Evolutionary conservation across 75 land plant species (phyloP).

Genomic region (Pinus tabuliformis): DNA sequence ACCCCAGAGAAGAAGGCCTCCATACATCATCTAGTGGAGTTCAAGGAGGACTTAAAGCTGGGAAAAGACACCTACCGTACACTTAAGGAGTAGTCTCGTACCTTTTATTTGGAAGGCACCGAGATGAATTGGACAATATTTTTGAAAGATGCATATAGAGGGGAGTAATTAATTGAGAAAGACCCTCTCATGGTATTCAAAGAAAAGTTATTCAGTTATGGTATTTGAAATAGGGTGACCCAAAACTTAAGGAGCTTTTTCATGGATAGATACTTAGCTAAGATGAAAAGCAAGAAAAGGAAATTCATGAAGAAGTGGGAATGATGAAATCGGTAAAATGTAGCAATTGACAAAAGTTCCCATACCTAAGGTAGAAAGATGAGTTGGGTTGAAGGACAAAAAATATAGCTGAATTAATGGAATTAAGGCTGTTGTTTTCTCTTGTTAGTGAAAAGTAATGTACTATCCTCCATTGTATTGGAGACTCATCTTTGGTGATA

Average conservation of each 20-base stretch:
- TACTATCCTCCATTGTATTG: no score
- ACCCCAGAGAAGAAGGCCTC: constrained; percentile 82
- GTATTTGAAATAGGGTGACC: neutral
- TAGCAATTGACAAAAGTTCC: neutral
- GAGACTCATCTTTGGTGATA: no score
- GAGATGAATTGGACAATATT: constrained; percentile 90
- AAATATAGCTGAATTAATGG: no score
- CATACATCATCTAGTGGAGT: constrained; percentile 85
- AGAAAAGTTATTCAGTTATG: constrained; percentile 57
- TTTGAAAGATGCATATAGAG: constrained; percentile 68
- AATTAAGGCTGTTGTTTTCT: no score
- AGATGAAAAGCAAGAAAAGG: neutral
- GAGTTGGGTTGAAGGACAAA: no score
- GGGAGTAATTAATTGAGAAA: constrained; percentile 52
- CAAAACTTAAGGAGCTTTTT: constrained; percentile 1
- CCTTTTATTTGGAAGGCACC: constrained; percentile 83
- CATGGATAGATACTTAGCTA: neutral
- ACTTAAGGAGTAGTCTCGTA: constrained; percentile 70
- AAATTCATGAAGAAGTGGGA: neutral
- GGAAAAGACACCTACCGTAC: constrained; percentile 61
- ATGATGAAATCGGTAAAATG: neutral
- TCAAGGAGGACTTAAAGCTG: constrained; percentile 81
- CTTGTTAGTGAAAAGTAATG: no score
- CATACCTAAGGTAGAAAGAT: no score
- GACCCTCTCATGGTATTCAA: constrained; percentile 72